Conservation (phyloP, 2,329 filamentous ascomycete species). For the Pestalotiopsis sp. region DNA sequence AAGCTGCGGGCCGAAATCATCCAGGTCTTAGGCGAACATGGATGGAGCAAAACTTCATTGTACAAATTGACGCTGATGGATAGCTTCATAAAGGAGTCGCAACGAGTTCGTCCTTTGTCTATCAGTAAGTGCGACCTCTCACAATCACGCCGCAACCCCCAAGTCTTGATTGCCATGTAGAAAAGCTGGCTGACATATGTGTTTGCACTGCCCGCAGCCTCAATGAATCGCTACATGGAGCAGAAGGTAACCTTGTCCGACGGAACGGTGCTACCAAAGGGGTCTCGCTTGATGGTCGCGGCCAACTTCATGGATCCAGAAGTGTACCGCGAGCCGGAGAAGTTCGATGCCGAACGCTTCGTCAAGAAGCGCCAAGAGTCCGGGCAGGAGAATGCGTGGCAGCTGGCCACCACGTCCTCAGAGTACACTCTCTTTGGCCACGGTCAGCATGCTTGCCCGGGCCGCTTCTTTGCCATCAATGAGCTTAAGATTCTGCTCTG, state of each 20-base stretch:
- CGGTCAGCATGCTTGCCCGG: conserved; percentile 39
- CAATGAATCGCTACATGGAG: conserved; percentile 33
- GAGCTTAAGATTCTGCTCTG: conserved; percentile 35
- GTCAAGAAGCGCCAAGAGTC: conserved; percentile 28
- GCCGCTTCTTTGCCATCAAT: conserved; percentile 33
- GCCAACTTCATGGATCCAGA: conserved; percentile 28
- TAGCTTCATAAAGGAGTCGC: conserved; percentile 42
- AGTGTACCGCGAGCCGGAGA: conserved; percentile 28
- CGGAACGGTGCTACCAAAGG: conserved; percentile 28
- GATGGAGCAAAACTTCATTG: conserved; percentile 34
- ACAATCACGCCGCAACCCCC: background rate
- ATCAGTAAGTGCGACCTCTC: background rate
- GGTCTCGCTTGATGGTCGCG: conserved; percentile 27
- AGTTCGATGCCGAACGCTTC: conserved; percentile 31
- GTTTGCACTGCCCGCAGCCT: conserved; percentile 5
- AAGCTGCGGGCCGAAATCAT: conserved; percentile 47
- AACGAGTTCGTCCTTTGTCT: conserved; percentile 30
- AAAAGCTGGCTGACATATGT: background rate
- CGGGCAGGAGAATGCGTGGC: conserved; percentile 33
- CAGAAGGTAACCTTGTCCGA: conserved; percentile 27
- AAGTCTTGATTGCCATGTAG: background rate
- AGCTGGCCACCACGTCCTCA: conserved; percentile 37
- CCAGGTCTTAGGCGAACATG: conserved; percentile 28
- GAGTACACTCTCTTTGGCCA: conserved; percentile 39
- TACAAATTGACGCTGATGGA: conserved; percentile 39